Conservation (phyloP, 352 stramenopile genomes). For the Globisporangium echinulatum region DNA sequence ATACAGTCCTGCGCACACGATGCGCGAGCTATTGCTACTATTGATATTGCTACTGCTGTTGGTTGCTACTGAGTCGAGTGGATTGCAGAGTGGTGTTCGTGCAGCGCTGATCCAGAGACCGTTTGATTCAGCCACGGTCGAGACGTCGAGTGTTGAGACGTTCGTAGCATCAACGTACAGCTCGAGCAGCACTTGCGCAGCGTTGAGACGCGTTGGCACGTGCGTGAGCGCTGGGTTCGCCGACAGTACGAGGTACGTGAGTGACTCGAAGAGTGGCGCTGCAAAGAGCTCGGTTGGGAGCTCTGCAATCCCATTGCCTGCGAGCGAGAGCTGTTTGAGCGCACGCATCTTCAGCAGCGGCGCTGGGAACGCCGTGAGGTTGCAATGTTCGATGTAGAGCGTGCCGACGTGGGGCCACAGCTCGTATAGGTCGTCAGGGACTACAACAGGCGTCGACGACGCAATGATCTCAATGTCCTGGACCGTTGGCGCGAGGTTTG, state of each 20-base stretch:
- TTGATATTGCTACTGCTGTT: background rate
- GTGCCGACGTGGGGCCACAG: background rate
- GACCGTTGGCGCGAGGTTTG: constrained; percentile 6
- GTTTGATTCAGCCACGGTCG: background rate
- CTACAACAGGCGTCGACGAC: background rate
- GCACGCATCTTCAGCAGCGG: background rate
- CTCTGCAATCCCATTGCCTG: constrained; percentile 1
- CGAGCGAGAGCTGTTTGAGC: constrained; percentile 5
- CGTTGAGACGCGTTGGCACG: constrained; percentile 1
- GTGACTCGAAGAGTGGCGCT: background rate
- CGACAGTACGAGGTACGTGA: constrained; percentile 3
- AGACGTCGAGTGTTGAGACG: background rate
- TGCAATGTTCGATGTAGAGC: constrained; percentile 3
- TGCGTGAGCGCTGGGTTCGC: background rate
- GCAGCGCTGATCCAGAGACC: constrained; percentile 5
- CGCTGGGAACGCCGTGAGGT: background rate
- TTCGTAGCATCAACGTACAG: constrained; percentile 4
- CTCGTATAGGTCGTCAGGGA: constrained; percentile 2
- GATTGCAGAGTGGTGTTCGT: constrained; percentile 3
- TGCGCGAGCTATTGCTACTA: background rate
- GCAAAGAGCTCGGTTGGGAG: constrained; percentile 2
- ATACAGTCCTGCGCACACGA: constrained; percentile 4
- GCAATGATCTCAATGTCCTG: constrained; percentile 10
- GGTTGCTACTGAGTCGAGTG: background rate
- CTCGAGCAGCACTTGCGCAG: background rate